Conservation (phyloP, 23 red algal species). For the Gracilariopsis chorda region DNA sequence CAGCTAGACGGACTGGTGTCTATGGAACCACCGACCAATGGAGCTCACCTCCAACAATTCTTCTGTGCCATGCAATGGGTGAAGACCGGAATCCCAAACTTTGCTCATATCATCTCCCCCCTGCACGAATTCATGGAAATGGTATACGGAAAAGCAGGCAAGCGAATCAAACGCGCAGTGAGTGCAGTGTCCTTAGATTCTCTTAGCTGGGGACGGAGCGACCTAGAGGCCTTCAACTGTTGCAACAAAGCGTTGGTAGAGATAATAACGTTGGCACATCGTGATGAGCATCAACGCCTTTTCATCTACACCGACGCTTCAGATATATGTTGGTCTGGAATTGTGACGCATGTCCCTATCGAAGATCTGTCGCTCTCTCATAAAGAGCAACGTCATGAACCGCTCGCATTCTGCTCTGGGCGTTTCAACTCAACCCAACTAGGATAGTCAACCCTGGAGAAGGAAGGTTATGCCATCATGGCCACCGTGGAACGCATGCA, state of each 20-base stretch:
- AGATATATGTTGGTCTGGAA: background rate
- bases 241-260: background rate
- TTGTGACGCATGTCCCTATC: background rate
- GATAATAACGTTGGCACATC: background rate
- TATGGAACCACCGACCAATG: slow-evolving; percentile 2
- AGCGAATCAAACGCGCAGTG: background rate
- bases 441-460: background rate
- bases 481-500: background rate
- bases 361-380: background rate
- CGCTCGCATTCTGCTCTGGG: background rate
- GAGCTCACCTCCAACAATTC: slow-evolving; percentile 9
- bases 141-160: background rate
- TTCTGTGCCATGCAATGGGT: background rate
- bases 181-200: background rate
- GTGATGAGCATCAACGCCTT: background rate
- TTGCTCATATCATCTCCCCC: background rate
- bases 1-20: background rate
- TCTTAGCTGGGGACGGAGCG: background rate
- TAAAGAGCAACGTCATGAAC: background rate
- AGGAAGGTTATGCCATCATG: slow-evolving; percentile 5
- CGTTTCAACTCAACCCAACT: background rate
- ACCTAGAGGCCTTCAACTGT: background rate
- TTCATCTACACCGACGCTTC: slow-evolving; percentile 4
- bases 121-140: background rate
- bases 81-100: background rate